These are phyloP conservation scores for Spinacia oleracea DNA, from an alignment of 179 eudicot genomes.

Conservation along the genomic window DNA sequence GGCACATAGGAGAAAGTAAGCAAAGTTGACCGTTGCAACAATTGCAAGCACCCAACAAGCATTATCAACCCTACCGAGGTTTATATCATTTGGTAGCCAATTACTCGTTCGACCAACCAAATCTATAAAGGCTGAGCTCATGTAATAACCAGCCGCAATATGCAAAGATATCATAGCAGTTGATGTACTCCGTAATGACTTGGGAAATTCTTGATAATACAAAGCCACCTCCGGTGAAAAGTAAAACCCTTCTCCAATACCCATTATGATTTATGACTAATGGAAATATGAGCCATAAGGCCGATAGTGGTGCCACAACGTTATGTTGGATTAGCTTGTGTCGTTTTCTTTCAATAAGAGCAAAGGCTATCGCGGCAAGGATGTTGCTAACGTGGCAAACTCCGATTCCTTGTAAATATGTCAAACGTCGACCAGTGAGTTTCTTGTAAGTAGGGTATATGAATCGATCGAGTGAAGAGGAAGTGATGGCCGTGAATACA, in stretches of 20 bases:
- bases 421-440: slow-evolving; percentile 25
- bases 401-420: slow-evolving; percentile 41
- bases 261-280: slow-evolving; percentile 42
- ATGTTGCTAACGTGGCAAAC: slow-evolving; percentile 42
- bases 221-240: slow-evolving; percentile 48
- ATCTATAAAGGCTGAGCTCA: slow-evolving; percentile 43
- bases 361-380: slow-evolving; percentile 38
- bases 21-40: slow-evolving; percentile 40
- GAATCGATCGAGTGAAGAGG: slow-evolving; percentile 33
- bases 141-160: slow-evolving; percentile 44
- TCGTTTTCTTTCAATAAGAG: slow-evolving; percentile 41
- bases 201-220: slow-evolving; percentile 57
- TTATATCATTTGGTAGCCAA: slow-evolving; percentile 58
- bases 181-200: slow-evolving; percentile 48
- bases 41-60: slow-evolving; percentile 47
- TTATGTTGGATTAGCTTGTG: slow-evolving; percentile 24
- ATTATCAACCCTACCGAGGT: slow-evolving; percentile 48
- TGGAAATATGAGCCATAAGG: slow-evolving; percentile 41
- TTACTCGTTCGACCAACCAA: slow-evolving; percentile 31
- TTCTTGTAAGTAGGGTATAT: slow-evolving; percentile 36
- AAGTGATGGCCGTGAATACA: slow-evolving; percentile 32
- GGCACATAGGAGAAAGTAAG: slow-evolving; percentile 42
- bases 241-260: slow-evolving; percentile 50
- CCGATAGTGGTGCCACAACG: slow-evolving; percentile 31
- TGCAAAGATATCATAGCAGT: slow-evolving; percentile 49